A percentile compares a stretch with the other conserved stretches of the same genome.
These are phyloP conservation scores for Vitis rupestris DNA, from an alignment of 164 flowering plant species.

Conservation along the genomic window DNA sequence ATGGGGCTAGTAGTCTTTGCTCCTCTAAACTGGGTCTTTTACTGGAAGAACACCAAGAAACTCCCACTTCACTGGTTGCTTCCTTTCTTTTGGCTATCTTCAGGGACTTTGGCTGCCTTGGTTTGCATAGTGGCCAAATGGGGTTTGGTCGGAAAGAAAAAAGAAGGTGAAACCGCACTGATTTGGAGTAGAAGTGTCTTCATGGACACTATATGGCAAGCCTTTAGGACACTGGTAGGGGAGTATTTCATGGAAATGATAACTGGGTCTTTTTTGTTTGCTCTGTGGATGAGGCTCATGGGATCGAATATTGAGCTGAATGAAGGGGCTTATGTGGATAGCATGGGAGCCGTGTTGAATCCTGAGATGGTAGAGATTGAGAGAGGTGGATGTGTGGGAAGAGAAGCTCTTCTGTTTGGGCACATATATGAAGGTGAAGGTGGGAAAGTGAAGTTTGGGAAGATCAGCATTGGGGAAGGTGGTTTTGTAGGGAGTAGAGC, in stretches of 20 bases:
- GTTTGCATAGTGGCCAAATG: constrained; percentile 57
- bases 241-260: constrained; percentile 77
- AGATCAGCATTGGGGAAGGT: constrained; percentile 53
- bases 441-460: constrained; percentile 70
- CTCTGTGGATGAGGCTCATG: constrained; percentile 66
- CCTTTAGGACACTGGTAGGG: constrained; percentile 57
- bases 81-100: constrained; percentile 56
- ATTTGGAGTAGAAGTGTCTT: constrained; percentile 60
- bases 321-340: constrained; percentile 59
- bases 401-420: constrained; percentile 70
- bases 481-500: constrained; percentile 76
- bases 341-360: constrained; percentile 61
- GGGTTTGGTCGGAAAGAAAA: constrained; percentile 59
- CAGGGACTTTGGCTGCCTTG: constrained; percentile 47
- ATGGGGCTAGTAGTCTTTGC: constrained; percentile 43
- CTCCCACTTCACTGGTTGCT: constrained; percentile 44
- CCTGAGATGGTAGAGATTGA: constrained; percentile 85
- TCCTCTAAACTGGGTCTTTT: constrained; percentile 42
- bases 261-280: constrained; percentile 53
- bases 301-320: constrained; percentile 49
- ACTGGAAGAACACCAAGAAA: constrained; percentile 27
- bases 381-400: constrained; percentile 63
- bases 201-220: constrained; percentile 81
- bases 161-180: constrained; percentile 43
- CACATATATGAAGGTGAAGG: constrained; percentile 80